Evolutionary conservation across 2,329 filamentous ascomycete genomes (phyloP).

Genomic region (Plectosphaerella plurivora): DNA sequence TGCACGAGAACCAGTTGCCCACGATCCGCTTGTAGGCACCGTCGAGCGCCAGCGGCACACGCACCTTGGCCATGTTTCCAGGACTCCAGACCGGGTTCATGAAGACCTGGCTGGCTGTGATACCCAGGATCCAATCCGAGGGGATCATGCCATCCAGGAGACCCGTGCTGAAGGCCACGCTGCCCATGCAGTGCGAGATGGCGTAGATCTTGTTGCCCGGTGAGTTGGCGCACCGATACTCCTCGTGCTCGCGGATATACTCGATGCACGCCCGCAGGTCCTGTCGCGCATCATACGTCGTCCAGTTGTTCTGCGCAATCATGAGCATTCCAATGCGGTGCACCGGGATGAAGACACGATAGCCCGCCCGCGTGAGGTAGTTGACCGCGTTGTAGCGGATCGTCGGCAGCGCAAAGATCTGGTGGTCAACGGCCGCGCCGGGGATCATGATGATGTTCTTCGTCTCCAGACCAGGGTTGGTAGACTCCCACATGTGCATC

Average conservation of each 20-base stretch:
- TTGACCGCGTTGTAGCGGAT: conserved; percentile 60
- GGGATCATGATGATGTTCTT: conserved; percentile 57
- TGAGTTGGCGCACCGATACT: conserved; percentile 19
- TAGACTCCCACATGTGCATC: conserved; percentile 55
- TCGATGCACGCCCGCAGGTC: conserved; percentile 54
- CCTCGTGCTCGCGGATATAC: conserved; percentile 36
- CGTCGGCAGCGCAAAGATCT: conserved; percentile 58
- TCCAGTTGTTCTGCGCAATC: conserved; percentile 47
- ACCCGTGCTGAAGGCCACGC: conserved; percentile 53
- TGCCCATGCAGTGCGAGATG: conserved; percentile 60
- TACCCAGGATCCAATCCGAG: conserved; percentile 49
- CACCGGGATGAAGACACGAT: conserved; percentile 54
- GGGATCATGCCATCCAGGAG: conserved; percentile 59
- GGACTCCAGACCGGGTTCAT: conserved; percentile 56
- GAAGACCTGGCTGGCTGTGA: conserved; percentile 58
- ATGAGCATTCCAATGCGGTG: conserved; percentile 53
- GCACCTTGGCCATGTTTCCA: conserved; percentile 53
- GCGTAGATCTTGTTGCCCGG: conserved; percentile 44
- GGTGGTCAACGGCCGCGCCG: conserved; percentile 58
- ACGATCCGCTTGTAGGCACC: conserved; percentile 40
- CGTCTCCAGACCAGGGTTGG: conserved; percentile 26
- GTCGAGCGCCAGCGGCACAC: conserved; percentile 44
- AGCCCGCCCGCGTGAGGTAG: conserved; percentile 57
- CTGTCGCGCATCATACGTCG: conserved; percentile 54
- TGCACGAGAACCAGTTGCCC: conserved; percentile 53